Conservation (phyloP, 495 filamentous ascomycete genomes). For the Hypoxylon crocopeplum region DNA sequence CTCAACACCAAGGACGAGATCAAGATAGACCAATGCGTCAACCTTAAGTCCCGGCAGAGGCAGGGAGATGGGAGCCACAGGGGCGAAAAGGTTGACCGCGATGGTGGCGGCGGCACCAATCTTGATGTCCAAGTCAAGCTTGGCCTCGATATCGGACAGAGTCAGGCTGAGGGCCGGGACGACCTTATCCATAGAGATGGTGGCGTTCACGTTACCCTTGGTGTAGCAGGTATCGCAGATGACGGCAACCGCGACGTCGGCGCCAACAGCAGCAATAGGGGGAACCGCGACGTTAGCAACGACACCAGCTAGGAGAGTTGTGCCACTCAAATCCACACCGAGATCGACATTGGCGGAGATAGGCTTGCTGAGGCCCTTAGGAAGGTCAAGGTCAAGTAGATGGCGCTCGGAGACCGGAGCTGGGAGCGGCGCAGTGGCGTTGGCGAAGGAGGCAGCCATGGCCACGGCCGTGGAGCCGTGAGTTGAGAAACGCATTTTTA, state of each 20-base stretch:
- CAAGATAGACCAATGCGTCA: slow-evolving; percentile 47
- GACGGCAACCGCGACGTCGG: slow-evolving; percentile 35
- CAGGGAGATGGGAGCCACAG: slow-evolving; percentile 36
- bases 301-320: slow-evolving; percentile 36
- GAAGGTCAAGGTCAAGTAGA: slow-evolving; percentile 29
- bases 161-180: slow-evolving; percentile 42
- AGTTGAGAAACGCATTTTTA: slow-evolving; percentile 41
- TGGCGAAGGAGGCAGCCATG: slow-evolving; percentile 41
- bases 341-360: slow-evolving; percentile 36
- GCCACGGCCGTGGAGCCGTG: slow-evolving; percentile 43
- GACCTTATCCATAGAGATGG: slow-evolving; percentile 40
- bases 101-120: slow-evolving; percentile 44
- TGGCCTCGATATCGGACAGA: slow-evolving; percentile 44
- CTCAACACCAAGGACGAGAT: slow-evolving; percentile 49
- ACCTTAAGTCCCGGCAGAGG: slow-evolving; percentile 45
- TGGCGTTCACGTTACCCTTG: slow-evolving; percentile 45
- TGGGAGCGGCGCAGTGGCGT: slow-evolving; percentile 24
- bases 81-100: slow-evolving; percentile 46
- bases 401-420: slow-evolving; percentile 28
- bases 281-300: slow-evolving; percentile 31
- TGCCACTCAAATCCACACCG: slow-evolving; percentile 35
- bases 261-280: slow-evolving; percentile 28
- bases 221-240: slow-evolving; percentile 45
- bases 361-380: slow-evolving; percentile 36
- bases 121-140: slow-evolving; percentile 43